These are phyloP conservation scores for Selenicereus undatus DNA, from an alignment of 148 eudicot genomes.

Conservation along the genomic window DNA sequence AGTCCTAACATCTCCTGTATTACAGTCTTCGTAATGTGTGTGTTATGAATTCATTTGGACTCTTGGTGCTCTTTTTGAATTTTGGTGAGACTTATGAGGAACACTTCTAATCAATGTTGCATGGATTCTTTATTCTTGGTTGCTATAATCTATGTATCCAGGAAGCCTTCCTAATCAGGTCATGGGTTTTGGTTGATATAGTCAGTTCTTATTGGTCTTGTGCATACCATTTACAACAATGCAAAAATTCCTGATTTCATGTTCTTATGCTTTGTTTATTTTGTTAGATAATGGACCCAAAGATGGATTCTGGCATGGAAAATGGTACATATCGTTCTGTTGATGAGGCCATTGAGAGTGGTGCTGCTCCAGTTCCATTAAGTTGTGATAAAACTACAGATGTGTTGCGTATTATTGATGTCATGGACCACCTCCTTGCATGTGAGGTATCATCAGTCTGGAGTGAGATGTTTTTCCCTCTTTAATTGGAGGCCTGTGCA, in stretches of 20 bases:
- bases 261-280: constrained; percentile 9
- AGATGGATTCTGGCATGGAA: constrained; percentile 98
- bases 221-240: not conserved
- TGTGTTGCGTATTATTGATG: constrained; percentile 59
- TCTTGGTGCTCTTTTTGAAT: not conserved
- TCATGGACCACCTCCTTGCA: constrained; percentile 90
- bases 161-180: not conserved
- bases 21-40: not conserved
- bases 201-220: not conserved
- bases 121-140: not conserved
- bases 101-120: not conserved
- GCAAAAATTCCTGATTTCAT: not conserved
- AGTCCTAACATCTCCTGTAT: not conserved
- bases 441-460: constrained; percentile 71
- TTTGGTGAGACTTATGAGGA: not conserved
- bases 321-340: constrained; percentile 65
- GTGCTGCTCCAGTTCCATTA: constrained; percentile 93
- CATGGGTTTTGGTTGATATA: not conserved
- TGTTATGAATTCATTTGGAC: not conserved
- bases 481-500: not conserved
- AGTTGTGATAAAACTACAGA: constrained; percentile 74
- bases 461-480: not conserved
- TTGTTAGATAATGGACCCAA: constrained; percentile 95
- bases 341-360: constrained; percentile 94
- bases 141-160: not conserved